These are phyloP conservation scores for Paratinospora sagittata DNA, from an alignment of 164 flowering plant species.

Conservation along the genomic window DNA sequence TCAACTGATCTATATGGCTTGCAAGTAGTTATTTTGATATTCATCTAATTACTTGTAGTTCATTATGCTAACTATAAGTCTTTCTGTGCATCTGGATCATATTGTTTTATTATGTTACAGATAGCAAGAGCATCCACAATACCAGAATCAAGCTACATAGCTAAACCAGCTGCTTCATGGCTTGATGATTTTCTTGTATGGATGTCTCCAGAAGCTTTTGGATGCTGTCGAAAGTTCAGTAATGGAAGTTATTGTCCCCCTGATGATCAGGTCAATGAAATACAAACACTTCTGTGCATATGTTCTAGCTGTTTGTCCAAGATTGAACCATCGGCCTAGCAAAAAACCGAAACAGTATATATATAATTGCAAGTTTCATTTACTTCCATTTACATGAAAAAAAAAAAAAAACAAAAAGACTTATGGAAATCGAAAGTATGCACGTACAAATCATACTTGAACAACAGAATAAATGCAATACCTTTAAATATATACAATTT, in stretches of 20 bases:
- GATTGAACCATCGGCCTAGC: not conserved
- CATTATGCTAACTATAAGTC: not conserved
- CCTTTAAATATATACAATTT: too few species aligned
- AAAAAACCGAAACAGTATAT: not conserved
- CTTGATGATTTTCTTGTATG: conserved; percentile 98
- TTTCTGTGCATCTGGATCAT: not conserved
- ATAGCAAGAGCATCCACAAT: conserved; percentile 68
- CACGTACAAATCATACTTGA: not conserved
- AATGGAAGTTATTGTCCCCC: conserved; percentile 97
- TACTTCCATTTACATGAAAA: too few species aligned
- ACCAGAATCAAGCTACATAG: conserved; percentile 83
- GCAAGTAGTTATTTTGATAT: not conserved
- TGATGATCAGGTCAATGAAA: conserved; percentile 74
- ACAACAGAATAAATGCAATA: not conserved
- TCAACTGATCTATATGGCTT: not conserved
- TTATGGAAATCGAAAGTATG: not conserved
- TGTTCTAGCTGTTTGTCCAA: not conserved
- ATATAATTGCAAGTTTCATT: too few species aligned
- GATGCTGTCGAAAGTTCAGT: conserved; percentile 89
- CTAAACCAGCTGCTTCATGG: conserved; percentile 99
- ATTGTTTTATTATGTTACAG: conserved; percentile 33
- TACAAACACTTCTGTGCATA: not conserved
- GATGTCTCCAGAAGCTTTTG: conserved; percentile 99
- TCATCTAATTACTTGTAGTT: not conserved
- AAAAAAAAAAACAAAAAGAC: not conserved